Evolutionary conservation across 306 rosid species (phyloP).

Genomic region (Vachellia collinsii): DNA sequence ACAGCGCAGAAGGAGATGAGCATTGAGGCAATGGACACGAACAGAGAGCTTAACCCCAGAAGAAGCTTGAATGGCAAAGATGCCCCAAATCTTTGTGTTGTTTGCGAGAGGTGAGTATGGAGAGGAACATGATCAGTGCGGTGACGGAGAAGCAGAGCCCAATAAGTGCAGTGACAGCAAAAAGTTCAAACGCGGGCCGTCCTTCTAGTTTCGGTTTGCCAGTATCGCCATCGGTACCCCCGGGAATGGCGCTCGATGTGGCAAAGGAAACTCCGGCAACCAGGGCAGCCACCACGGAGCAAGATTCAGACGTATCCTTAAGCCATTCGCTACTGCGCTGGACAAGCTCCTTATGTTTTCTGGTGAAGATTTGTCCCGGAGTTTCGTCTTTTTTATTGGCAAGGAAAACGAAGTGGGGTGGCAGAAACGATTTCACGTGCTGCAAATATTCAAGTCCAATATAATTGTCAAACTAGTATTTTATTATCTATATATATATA

Average conservation of each 20-base stretch:
- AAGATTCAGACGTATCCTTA: too few species aligned
- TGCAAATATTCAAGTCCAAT: neutral
- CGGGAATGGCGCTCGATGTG: too few species aligned
- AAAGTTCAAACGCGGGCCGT: slow-evolving; percentile 38
- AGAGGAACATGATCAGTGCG: slow-evolving; percentile 54
- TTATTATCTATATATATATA: too few species aligned
- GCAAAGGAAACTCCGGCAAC: too few species aligned
- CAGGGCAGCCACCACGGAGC: slow-evolving; percentile 31
- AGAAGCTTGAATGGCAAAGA: too few species aligned
- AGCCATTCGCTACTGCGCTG: neutral
- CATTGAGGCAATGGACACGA: too few species aligned
- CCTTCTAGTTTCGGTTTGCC: neutral
- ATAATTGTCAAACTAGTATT: too few species aligned
- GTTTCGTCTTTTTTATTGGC: neutral
- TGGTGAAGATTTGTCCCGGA: slow-evolving; percentile 6
- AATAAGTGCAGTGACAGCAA: slow-evolving; percentile 44
- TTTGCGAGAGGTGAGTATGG: slow-evolving; percentile 53
- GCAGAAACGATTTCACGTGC: neutral
- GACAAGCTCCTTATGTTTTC: neutral
- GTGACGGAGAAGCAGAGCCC: slow-evolving; percentile 59
- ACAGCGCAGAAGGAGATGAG: too few species aligned
- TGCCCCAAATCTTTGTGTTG: slow-evolving; percentile 5
- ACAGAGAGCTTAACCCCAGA: too few species aligned
- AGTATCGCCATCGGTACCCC: too few species aligned
- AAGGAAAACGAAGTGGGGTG: neutral